Evolutionary conservation across 345 rosid species (phyloP).

Genomic region (Salix dunnii): DNA sequence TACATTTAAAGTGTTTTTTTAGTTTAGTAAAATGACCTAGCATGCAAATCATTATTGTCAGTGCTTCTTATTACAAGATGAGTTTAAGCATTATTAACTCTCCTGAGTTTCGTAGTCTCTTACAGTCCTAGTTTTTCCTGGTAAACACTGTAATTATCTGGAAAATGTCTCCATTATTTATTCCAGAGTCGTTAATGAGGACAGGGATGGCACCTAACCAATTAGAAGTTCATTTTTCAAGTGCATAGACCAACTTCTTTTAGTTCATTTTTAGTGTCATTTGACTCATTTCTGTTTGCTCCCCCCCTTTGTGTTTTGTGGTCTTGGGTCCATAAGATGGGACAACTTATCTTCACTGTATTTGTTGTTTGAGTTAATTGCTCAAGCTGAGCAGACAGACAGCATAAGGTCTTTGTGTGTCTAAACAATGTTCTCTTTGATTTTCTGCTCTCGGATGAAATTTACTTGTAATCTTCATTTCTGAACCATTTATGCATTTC

Average conservation of each 20-base stretch:
- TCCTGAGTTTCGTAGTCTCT: neutral
- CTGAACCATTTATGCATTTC: slow-evolving; percentile 6
- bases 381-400: neutral
- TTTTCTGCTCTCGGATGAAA: neutral
- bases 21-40: neutral
- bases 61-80: neutral
- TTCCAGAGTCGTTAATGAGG: neutral
- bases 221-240: neutral
- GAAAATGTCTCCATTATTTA: neutral
- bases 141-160: neutral
- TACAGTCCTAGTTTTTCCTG: neutral
- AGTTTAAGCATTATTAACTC: neutral
- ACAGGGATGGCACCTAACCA: neutral
- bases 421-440: neutral
- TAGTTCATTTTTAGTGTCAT: neutral
- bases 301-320: neutral
- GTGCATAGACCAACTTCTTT: neutral
- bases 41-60: neutral
- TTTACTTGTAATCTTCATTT: neutral
- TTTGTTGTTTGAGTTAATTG: neutral
- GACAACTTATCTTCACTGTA: neutral
- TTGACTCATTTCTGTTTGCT: neutral
- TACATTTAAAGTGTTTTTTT: neutral
- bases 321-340: neutral
- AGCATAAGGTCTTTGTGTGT: neutral